These are phyloP conservation scores for Trametes cingulata DNA, from an alignment of 768 basidiomycete genomes.

Conservation along the genomic window DNA sequence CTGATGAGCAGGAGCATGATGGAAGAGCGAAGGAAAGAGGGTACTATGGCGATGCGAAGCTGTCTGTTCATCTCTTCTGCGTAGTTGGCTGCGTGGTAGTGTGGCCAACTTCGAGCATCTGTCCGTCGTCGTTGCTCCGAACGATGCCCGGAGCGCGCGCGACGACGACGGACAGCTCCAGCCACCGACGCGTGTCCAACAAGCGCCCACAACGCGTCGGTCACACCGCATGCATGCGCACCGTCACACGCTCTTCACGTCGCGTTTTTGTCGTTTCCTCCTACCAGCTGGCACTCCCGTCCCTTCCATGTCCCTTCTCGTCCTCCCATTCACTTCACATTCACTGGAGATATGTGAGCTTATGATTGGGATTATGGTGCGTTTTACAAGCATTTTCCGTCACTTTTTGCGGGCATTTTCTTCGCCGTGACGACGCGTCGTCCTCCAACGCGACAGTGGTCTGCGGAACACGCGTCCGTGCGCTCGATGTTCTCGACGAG, in stretches of 20 bases:
- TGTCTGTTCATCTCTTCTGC: background rate
- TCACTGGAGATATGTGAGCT: too few relatives aligned
- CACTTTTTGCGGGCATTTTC: too few relatives aligned
- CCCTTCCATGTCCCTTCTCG: background rate
- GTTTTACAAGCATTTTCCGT: too few relatives aligned
- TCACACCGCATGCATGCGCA: conserved; percentile 13
- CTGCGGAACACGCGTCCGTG: too few relatives aligned
- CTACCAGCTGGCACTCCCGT: background rate
- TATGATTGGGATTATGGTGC: too few relatives aligned
- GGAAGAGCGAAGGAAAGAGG: background rate
- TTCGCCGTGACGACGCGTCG: too few relatives aligned
- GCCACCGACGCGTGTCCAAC: background rate
- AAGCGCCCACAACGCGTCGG: conserved; percentile 15
- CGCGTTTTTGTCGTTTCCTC: conserved; percentile 14
- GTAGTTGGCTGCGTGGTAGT: background rate
- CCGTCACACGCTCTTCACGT: conserved; percentile 12
- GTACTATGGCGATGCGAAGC: conserved; percentile 23
- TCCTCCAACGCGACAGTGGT: too few relatives aligned
- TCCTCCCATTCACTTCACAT: background rate
- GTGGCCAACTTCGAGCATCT: background rate
- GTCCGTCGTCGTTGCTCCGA: conserved; percentile 9
- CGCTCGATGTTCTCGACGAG: too few relatives aligned
- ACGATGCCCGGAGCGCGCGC: background rate
- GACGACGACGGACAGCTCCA: background rate
- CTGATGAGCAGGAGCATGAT: background rate